Evolutionary conservation across 169 alveolate genomes (phyloP).

Genomic region (Theileria parva): DNA sequence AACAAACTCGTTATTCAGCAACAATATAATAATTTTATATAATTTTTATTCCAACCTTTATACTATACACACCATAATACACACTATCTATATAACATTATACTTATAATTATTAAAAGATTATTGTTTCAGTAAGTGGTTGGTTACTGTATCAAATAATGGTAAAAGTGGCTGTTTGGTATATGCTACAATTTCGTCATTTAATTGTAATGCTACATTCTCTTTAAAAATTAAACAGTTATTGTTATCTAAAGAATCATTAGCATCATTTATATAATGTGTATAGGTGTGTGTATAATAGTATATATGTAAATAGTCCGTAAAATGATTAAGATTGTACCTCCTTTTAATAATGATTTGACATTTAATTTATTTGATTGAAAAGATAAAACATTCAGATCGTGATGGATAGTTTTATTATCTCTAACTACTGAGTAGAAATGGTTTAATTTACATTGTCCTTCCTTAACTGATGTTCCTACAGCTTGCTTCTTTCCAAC

Average conservation of each 20-base stretch:
- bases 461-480: slow-evolving; percentile 70
- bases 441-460: slow-evolving; percentile 46
- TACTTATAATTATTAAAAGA: background rate
- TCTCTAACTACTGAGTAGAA: slow-evolving; percentile 57
- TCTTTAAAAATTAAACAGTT: slow-evolving; percentile 57
- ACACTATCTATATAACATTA: background rate
- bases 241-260: slow-evolving; percentile 22
- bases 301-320: background rate
- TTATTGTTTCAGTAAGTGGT: slow-evolving; percentile 23
- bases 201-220: slow-evolving; percentile 11
- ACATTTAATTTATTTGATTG: slow-evolving; percentile 69
- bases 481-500: slow-evolving; percentile 66
- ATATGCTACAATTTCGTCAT: slow-evolving; percentile 61
- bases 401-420: slow-evolving; percentile 48
- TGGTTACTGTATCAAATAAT: slow-evolving; percentile 33
- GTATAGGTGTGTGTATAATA: background rate
- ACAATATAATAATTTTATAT: slow-evolving; percentile 6
- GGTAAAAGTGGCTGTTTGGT: slow-evolving; percentile 64
- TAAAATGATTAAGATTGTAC: background rate
- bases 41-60: background rate
- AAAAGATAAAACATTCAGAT: slow-evolving; percentile 66
- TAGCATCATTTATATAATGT: background rate
- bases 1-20: slow-evolving; percentile 35
- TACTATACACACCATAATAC: too few species aligned
- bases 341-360: slow-evolving; percentile 66